Conservation (phyloP, 164 flowering plant species). For the grape (Vitis vinifera) region ASM3070453v1 NC_081811.1:22634501-22635000, state of each 20-base stretch:
- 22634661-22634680: no score
- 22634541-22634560: no score
- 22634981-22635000: constrained; percentile 85
- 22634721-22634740: constrained; percentile 1
- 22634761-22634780: constrained; percentile 79
- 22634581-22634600: no score
- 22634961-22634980: constrained; percentile 53
- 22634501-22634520: no score
- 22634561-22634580: no score
- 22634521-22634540: no score
- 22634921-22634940: constrained; percentile 84
- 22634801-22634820: constrained; percentile 99
- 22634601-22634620: no score
- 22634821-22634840: constrained; percentile 90
- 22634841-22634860: constrained; percentile 62
- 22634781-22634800: constrained; percentile 88
- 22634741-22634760: constrained; percentile 57
- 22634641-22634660: no score
- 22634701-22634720: no score
- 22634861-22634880: constrained; percentile 81
- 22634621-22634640: no score
- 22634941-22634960: constrained; percentile 52
- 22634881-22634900: constrained; percentile 61
- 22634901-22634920: constrained; percentile 71
- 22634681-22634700: no score